These are phyloP conservation scores for Talaromyces sp. DNA, from an alignment of 2,329 filamentous ascomycete genomes.

Conservation along the genomic window DNA sequence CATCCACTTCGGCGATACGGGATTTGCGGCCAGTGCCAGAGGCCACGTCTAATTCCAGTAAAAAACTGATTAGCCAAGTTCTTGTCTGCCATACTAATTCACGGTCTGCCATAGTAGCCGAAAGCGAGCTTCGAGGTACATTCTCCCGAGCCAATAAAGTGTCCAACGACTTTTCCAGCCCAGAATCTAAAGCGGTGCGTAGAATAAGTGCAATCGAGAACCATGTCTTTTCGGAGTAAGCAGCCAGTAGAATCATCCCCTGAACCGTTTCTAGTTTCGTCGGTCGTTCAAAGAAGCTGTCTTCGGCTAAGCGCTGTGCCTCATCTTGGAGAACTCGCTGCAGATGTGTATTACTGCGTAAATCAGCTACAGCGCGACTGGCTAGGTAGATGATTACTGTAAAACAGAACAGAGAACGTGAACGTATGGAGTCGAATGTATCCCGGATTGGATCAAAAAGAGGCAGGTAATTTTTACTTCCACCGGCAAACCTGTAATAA, in stretches of 20 bases:
- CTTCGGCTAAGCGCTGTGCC: conserved; percentile 31
- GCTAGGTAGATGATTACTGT: conserved; percentile 33
- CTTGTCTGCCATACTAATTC: conserved; percentile 33
- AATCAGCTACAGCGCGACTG: conserved; percentile 29
- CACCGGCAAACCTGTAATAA: conserved; percentile 25
- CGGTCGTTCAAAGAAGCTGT: conserved; percentile 34
- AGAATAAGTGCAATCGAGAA: conserved; percentile 34
- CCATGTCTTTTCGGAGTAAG: conserved; percentile 35
- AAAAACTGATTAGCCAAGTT: conserved; percentile 34
- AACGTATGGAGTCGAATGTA: conserved; percentile 33
- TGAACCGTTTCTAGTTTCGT: conserved; percentile 34
- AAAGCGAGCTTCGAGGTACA: conserved; percentile 30
- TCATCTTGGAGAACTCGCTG: conserved; percentile 34
- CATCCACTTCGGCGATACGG: conserved; percentile 30
- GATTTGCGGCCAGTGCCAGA: conserved; percentile 33
- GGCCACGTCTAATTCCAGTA: conserved; percentile 31
- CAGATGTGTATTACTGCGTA: conserved; percentile 29
- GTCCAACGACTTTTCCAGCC: conserved; percentile 32
- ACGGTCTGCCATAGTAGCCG: conserved; percentile 31
- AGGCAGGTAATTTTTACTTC: conserved; percentile 31
- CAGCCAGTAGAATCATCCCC: conserved; percentile 33
- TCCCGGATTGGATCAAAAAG: conserved; percentile 34
- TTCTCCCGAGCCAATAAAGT: conserved; percentile 27
- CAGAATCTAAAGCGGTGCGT: conserved; percentile 32
- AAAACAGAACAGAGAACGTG: conserved; percentile 33